Percentiles rank a stretch among this genome's conserved stretches.
Conservation (phyloP, 1,139 yeast genomes). For the Diutina ranongensis region DNA sequence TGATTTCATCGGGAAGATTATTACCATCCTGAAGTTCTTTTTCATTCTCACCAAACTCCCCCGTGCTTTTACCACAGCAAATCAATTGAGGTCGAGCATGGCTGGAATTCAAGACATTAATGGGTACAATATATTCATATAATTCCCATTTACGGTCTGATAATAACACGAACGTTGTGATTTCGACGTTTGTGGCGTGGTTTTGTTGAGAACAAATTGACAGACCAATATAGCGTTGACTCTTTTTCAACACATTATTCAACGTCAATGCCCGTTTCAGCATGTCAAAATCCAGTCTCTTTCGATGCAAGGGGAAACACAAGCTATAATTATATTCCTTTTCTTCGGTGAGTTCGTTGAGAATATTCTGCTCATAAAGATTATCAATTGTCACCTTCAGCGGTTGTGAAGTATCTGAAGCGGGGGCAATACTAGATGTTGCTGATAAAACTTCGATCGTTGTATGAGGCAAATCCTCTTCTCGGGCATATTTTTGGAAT, state of each 20-base stretch:
- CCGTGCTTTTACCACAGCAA: conserved; percentile 59
- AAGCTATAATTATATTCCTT: conserved; percentile 60
- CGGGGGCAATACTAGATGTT: background rate
- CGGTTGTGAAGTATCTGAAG: conserved; percentile 2
- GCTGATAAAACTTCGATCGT: background rate
- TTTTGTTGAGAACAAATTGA: conserved; percentile 41
- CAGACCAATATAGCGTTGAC: conserved; percentile 39
- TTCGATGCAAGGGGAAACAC: conserved; percentile 76
- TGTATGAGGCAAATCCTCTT: conserved; percentile 9
- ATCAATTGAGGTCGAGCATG: conserved; percentile 41
- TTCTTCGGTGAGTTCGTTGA: conserved; percentile 22
- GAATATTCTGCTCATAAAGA: conserved; percentile 1
- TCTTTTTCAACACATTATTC: conserved; percentile 34
- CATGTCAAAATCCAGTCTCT: conserved; percentile 37
- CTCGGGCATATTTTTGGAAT: conserved; percentile 33
- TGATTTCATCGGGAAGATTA: conserved; percentile 19
- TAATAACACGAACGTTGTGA: conserved; percentile 51
- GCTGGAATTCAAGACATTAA: conserved; percentile 12
- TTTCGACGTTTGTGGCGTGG: conserved; percentile 27
- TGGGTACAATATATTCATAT: conserved; percentile 27
- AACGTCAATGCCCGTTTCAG: conserved; percentile 34
- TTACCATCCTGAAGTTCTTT: conserved; percentile 21
- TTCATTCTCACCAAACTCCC: conserved; percentile 45
- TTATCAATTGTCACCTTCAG: conserved; percentile 7
- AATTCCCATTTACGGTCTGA: conserved; percentile 66